Conservation (phyloP, 2,329 filamentous ascomycete species). For the Byssoonygena ceratinophila region DNA sequence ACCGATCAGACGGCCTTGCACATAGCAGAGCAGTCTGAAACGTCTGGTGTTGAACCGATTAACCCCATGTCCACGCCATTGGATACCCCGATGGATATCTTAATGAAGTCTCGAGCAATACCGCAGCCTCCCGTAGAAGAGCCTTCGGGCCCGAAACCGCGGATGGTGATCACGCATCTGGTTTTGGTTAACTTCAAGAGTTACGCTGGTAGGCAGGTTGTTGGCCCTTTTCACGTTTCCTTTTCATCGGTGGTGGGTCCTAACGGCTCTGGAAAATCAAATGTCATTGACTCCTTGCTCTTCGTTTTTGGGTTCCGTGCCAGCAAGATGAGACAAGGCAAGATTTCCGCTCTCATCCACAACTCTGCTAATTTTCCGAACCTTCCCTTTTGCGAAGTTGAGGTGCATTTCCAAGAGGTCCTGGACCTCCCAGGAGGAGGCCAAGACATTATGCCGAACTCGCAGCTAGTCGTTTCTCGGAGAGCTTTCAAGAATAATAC, state of each 20-base stretch:
- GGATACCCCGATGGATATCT: slow-evolving; percentile 87
- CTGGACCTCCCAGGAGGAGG: slow-evolving; percentile 72
- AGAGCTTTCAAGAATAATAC: slow-evolving; percentile 96
- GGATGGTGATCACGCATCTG: slow-evolving; percentile 86
- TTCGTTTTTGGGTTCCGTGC: slow-evolving; percentile 99
- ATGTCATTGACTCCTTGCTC: slow-evolving; percentile 93
- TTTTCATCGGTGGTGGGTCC: slow-evolving; percentile 97
- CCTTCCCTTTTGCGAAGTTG: slow-evolving; percentile 84
- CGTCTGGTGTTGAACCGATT: slow-evolving; percentile 53
- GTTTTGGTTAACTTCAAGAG: slow-evolving; percentile 97
- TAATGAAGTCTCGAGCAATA: slow-evolving; percentile 70
- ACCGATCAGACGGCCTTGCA: slow-evolving; percentile 38
- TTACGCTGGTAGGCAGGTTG: slow-evolving; percentile 88
- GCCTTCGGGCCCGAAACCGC: slow-evolving; percentile 64
- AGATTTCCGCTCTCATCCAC: slow-evolving; percentile 94
- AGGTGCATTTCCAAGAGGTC: slow-evolving; percentile 92
- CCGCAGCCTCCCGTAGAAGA: slow-evolving; percentile 57
- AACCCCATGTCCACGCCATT: slow-evolving; percentile 66
- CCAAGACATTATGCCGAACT: slow-evolving; percentile 68
- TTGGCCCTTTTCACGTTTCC: slow-evolving; percentile 91
- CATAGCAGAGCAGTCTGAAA: slow-evolving; percentile 54
- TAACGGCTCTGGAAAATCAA: slow-evolving; percentile 96
- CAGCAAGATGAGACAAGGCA: slow-evolving; percentile 98
- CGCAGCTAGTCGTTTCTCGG: slow-evolving; percentile 76
- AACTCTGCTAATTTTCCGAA: slow-evolving; percentile 83